Percentiles rank a stretch among this genome's conserved stretches.
These are phyloP conservation scores for Emergomyces pasteurianus DNA, from an alignment of 2,329 filamentous ascomycete species.

Conservation along the genomic window DNA sequence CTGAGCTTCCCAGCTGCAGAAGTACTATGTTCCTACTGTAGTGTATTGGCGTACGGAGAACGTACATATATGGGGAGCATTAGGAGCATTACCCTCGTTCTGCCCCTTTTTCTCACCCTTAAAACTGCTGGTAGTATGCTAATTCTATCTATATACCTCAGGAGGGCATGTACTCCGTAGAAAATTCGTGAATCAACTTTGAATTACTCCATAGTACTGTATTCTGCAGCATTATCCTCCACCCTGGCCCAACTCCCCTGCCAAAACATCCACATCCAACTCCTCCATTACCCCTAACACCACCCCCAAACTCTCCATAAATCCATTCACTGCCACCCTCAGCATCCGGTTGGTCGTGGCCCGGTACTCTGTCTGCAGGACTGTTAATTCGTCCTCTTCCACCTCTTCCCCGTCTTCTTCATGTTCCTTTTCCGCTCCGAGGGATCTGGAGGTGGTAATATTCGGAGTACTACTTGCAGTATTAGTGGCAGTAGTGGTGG, in stretches of 20 bases:
- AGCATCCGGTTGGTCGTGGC: constrained; percentile 95
- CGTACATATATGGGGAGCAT: too few relatives aligned
- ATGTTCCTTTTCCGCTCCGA: background rate
- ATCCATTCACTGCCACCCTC: constrained; percentile 88
- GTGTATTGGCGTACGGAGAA: too few relatives aligned
- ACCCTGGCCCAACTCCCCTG: background rate
- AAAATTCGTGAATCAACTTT: background rate
- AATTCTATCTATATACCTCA: too few relatives aligned
- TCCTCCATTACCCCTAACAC: constrained; percentile 84
- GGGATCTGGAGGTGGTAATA: background rate
- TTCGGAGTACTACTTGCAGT: background rate
- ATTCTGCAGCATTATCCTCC: background rate
- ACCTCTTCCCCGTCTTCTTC: background rate
- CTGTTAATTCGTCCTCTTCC: constrained; percentile 23
- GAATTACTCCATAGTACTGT: too few relatives aligned
- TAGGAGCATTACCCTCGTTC: too few relatives aligned
- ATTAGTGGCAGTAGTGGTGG: background rate
- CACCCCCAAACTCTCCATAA: constrained; percentile 79
- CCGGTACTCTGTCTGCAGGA: constrained; percentile 64
- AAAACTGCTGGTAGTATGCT: too few relatives aligned
- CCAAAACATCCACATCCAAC: constrained; percentile 69
- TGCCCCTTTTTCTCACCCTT: too few relatives aligned
- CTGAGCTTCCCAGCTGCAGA: too few relatives aligned
- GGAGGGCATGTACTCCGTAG: too few relatives aligned
- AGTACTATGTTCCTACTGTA: too few relatives aligned